These are phyloP conservation scores for Apophysomyces sp. DNA, from an alignment of 371 early-diverging fungal species.

Conservation along the genomic window DNA sequence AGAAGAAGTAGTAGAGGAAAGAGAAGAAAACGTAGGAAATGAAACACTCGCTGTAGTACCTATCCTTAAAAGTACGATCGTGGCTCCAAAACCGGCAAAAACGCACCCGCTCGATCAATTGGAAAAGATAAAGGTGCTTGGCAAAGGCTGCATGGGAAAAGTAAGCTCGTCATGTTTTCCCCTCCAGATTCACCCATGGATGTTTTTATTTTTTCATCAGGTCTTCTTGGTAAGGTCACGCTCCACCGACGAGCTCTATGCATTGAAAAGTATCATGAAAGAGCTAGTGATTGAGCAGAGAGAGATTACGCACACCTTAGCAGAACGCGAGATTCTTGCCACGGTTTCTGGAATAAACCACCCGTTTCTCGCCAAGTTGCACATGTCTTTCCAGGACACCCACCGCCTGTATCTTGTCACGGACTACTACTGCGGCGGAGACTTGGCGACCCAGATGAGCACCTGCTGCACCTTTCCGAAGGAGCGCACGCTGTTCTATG, in stretches of 20 bases:
- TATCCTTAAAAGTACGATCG: neutral
- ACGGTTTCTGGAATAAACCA: conserved; percentile 54
- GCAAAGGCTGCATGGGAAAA: conserved; percentile 38
- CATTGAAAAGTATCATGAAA: conserved; percentile 96
- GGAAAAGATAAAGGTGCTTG: conserved; percentile 38
- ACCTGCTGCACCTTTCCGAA: conserved; percentile 42
- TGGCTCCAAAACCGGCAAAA: neutral
- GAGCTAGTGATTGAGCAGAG: conserved; percentile 86
- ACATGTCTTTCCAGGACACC: conserved; percentile 91
- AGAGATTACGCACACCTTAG: conserved; percentile 77
- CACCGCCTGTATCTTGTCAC: conserved; percentile 93
- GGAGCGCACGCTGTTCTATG: conserved; percentile 65
- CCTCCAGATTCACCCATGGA: too few relatives aligned
- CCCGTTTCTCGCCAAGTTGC: conserved; percentile 93
- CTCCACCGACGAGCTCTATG: conserved; percentile 64
- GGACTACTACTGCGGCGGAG: conserved; percentile 92
- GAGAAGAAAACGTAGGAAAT: conserved; percentile 11
- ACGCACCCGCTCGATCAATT: conserved; percentile 21
- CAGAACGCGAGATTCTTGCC: conserved; percentile 49
- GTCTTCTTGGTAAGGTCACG: conserved; percentile 87
- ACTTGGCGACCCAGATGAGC: conserved; percentile 69
- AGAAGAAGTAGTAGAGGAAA: neutral
- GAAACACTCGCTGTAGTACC: neutral
- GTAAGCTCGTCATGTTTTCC: too few relatives aligned
- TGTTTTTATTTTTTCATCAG: too few relatives aligned